Evolutionary conservation across 2,329 filamentous ascomycete genomes (phyloP), one percentile per base, ranked within the genome.

Genomic region (Fusarium oligoseptatum): DNA sequence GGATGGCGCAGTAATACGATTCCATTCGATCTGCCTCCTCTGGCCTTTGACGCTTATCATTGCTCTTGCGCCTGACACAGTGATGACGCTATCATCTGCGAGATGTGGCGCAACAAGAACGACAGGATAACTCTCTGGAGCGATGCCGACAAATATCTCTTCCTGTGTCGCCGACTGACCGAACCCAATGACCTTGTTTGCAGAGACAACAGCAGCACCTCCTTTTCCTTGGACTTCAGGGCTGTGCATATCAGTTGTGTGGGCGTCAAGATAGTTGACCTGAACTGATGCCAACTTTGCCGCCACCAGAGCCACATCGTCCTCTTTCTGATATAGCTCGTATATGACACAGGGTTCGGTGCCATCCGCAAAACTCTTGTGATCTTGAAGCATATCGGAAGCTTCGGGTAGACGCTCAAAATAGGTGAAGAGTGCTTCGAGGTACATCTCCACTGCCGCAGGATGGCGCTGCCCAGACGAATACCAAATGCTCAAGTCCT

Each of bases 151-250:
- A 60, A 80, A 82, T 7, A 83, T 66, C 48, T 83, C 82, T 64
- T 83, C 82, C 43, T 83, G 81, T 1, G 82, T 83, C 6, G 81
- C 82, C 5, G 81, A 82, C 70, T 82, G 77, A 1, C 82, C 82
- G 36, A 83, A 83, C 0, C 81, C 82, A 22, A 82, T 76, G 32
- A 79, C 70, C 39, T 79, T 81, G 66, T 84, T 84, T 5, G 82
- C 79, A 3, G 81, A 80, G 8, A 83, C 71, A 0, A 83, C 80
- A 7, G 78, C 79, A 4, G 79, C 81, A 2, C 80, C 77, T 7
- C 68, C 50, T 7, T 67, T 62, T 2, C 79, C 76, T 71, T 81
- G 79, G 4, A 69, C 37, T 0, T 74, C 56, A 20, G 75, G 63
- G 20, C 76, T 72, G 57, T 78, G 74, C 1, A 76, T 70, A 12